Conservation (phyloP, 2,329 filamentous ascomycete genomes). For the Arthrinium phaeospermum region DNA sequence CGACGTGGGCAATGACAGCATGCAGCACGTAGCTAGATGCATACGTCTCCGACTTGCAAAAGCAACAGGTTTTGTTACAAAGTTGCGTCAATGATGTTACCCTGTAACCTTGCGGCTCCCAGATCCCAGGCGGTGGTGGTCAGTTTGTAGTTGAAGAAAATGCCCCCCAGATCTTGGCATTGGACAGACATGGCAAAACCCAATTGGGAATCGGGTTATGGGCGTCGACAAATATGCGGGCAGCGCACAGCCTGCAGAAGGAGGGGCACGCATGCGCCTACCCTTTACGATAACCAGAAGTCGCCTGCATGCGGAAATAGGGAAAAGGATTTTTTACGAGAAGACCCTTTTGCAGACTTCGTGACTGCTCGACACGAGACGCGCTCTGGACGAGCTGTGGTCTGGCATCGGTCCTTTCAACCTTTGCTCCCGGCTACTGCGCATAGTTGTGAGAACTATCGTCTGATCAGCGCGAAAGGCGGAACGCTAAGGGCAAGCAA, state of each 20-base stretch:
- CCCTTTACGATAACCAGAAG: neutral
- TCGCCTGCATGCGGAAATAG: neutral
- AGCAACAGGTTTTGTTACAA: neutral
- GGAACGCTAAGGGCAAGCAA: constrained; percentile 6
- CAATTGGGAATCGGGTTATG: neutral
- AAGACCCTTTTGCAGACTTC: neutral
- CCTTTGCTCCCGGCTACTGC: neutral
- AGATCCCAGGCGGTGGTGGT: neutral
- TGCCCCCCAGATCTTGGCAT: constrained; percentile 14
- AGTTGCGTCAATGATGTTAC: constrained; percentile 3
- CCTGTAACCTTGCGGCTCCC: constrained; percentile 1
- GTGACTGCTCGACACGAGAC: too few relatives aligned
- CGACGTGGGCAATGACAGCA: neutral
- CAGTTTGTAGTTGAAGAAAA: neutral
- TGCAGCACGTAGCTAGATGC: neutral
- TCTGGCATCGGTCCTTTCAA: neutral
- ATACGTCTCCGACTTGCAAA: neutral
- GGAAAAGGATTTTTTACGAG: neutral
- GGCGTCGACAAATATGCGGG: neutral
- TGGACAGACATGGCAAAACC: neutral
- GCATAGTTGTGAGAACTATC: neutral
- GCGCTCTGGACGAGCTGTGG: neutral
- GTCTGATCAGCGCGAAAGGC: neutral
- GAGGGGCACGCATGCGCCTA: neutral
- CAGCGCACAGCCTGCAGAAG: neutral